phyloP scores from a whole-genome alignment of 2,329 filamentous ascomycete genomes.

The Chalaropsis ovoidea region DNA sequence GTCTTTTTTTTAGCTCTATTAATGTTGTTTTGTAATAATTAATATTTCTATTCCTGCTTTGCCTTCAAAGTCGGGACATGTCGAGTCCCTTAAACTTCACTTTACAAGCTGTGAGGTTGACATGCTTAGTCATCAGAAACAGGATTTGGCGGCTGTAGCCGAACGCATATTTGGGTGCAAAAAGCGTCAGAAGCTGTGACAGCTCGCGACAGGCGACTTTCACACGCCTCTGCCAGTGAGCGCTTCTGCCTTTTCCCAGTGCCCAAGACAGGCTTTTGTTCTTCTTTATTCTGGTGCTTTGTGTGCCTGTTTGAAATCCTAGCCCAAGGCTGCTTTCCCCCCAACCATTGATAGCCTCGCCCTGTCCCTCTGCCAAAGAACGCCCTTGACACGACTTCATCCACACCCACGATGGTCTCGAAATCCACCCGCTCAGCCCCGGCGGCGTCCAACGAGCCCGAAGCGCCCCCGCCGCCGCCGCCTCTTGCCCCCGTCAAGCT shows the following conservation, averaged over 20 bases:
- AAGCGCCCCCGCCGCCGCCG: neutral
- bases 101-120: neutral
- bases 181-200: neutral
- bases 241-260: neutral
- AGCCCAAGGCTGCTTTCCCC: neutral
- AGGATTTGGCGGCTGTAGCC: neutral
- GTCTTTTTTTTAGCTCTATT: neutral
- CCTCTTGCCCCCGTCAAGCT: constrained; percentile 18
- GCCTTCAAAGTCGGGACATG: neutral
- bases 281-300: too few species aligned
- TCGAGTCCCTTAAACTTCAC: neutral
- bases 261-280: too few species aligned
- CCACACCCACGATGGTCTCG: neutral
- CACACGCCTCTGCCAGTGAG: neutral
- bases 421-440: neutral
- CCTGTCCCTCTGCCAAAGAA: neutral
- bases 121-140: neutral
- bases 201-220: neutral
- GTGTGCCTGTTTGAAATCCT: neutral
- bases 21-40: neutral
- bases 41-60: neutral
- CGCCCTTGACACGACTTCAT: neutral
- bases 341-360: neutral
- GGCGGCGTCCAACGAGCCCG: neutral
- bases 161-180: neutral